Conservation (phyloP, 495 filamentous ascomycete genomes). For the Podospora australis region DNA sequence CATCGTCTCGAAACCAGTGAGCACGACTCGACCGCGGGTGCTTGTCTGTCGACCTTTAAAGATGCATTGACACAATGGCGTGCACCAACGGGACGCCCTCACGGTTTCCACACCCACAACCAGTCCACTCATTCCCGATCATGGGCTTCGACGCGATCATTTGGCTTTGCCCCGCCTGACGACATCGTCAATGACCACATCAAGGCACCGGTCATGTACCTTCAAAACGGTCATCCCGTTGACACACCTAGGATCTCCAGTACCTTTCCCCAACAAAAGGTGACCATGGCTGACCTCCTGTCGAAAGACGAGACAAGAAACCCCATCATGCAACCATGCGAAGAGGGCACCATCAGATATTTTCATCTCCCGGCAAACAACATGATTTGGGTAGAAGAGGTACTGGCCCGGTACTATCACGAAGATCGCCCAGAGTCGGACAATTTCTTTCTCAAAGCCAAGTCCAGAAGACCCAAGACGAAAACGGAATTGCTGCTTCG, state of each 20-base stretch:
- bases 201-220: conserved; percentile 22
- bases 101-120: neutral
- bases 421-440: conserved; percentile 19
- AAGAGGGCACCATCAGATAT: conserved; percentile 21
- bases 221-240: conserved; percentile 14
- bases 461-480: conserved; percentile 5
- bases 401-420: conserved; percentile 25
- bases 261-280: conserved; percentile 23
- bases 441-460: conserved; percentile 6
- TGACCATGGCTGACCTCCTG: conserved; percentile 19
- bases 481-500: conserved; percentile 22
- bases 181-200: conserved; percentile 17
- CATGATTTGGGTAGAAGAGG: conserved; percentile 29
- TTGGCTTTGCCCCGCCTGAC: too few relatives aligned
- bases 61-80: conserved; percentile 14
- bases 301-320: conserved; percentile 17
- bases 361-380: conserved; percentile 35
- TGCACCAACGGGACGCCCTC: conserved; percentile 6
- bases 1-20: conserved; percentile 16
- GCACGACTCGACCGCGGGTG: conserved; percentile 12
- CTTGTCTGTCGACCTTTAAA: conserved; percentile 16
- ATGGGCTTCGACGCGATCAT: neutral
- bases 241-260: conserved; percentile 12
- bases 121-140: neutral
- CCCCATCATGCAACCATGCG: conserved; percentile 21